Evolutionary conservation across 495 filamentous ascomycete genomes (phyloP), one percentile per base, ranked within the genome.

Genomic region (Aspergillus heteromorphus): DNA sequence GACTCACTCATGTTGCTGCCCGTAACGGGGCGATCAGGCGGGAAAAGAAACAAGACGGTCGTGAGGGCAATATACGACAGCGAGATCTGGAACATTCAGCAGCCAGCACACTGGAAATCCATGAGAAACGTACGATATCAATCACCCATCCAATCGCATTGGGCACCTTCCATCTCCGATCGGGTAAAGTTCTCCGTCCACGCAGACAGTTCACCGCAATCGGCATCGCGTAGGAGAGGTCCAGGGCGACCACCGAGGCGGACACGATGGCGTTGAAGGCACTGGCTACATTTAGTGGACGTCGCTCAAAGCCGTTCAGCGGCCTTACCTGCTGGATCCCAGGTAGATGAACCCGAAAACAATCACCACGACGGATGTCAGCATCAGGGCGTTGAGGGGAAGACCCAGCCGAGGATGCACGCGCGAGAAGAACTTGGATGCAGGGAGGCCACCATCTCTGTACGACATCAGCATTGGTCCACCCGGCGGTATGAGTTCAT

Each of bases 1-100:
- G 54, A 57, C 77, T 62, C 74, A 82, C 79, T 91, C 87, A 92
- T 89, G 67, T 82, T 89, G 54, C 74, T 81, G 7, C 77, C 82
- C 0, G 82, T 85, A 0, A 83, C 83, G 1, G 85, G 86, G 1
- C 87, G 56, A 3, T 71, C 74, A 0, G 88, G 87, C 2, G 88
- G 88, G 67, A 92, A 87, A 14, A 90, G 76, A 64, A 91, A 92
- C 0, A 92, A 72, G 7, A 90, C 81, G 0, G 86, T 89, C 0
- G 86, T 89, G 5, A 89, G 66, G 19, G 78, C 65, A 20, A 86
- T 81, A 63, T 88, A 91, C 0, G 62, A 70, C 23, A 90, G 68
- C 1, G 87, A 85, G 45, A 91, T 68, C 82, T 83, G 30, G 40
- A 18, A 5, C 18, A 17, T 13, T 58, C 20, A 54, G 55, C 31